A percentile compares a stretch with the other conserved stretches of the same genome.
Conservation (phyloP, 1,284 basidiomycete species). For the Somion occarium region DNA sequence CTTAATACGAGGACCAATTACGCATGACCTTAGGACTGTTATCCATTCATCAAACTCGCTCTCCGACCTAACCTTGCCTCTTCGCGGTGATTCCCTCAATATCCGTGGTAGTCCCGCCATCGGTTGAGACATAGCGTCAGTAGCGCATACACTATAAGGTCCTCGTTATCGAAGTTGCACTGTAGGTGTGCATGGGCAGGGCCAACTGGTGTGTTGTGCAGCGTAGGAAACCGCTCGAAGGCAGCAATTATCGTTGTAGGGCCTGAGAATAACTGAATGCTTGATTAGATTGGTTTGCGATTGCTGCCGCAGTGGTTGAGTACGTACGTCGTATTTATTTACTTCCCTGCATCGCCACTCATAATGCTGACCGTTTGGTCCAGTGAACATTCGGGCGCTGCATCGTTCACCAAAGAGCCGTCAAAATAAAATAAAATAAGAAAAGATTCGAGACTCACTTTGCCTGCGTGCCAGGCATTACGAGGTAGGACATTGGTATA, state of each 20-base stretch:
- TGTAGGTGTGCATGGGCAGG: constrained; percentile 56
- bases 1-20: not conserved
- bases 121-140: constrained; percentile 66
- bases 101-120: constrained; percentile 59
- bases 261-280: no score
- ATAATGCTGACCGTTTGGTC: constrained; percentile 45
- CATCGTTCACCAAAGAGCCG: not conserved
- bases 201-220: constrained; percentile 43
- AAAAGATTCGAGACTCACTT: constrained; percentile 33
- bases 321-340: constrained; percentile 53
- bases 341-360: constrained; percentile 54
- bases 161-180: constrained; percentile 56
- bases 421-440: no score
- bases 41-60: not conserved
- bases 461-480: constrained; percentile 44
- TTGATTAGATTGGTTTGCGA: no score
- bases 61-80: not conserved
- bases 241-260: no score
- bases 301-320: constrained; percentile 5
- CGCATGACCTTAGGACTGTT: not conserved
- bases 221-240: constrained; percentile 3
- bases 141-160: constrained; percentile 56
- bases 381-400: constrained; percentile 57
- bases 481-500: constrained; percentile 58
- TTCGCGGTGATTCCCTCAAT: not conserved